Evolutionary conservation across 768 basidiomycete genomes (phyloP).

Genomic region (Lactifluus subvellereus): DNA sequence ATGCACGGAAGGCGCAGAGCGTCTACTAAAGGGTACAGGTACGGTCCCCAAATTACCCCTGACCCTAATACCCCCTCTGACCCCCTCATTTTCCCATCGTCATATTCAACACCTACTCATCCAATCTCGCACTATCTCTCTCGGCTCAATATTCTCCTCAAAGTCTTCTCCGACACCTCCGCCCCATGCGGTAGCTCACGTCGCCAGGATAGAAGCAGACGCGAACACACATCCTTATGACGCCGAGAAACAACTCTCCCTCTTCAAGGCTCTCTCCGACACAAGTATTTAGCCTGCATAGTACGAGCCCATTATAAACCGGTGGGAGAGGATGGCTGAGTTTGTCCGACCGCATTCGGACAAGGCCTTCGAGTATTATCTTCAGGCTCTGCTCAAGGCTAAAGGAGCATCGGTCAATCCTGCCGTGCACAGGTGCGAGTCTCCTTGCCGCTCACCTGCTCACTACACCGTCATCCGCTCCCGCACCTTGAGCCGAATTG

Average conservation of each 20-base stretch:
- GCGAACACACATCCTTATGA: constrained; percentile 71
- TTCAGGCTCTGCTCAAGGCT: constrained; percentile 58
- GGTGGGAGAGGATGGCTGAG: constrained; percentile 82
- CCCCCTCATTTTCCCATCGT: constrained; percentile 2
- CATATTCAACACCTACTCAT: constrained; percentile 3
- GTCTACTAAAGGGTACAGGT: too few relatives aligned
- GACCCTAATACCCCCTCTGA: too few relatives aligned
- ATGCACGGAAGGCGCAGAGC: too few relatives aligned
- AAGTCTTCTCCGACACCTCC: constrained; percentile 36
- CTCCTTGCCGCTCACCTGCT: constrained; percentile 39
- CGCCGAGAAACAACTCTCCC: constrained; percentile 58
- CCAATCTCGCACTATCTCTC: constrained; percentile 10
- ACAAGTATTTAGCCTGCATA: constrained; percentile 60
- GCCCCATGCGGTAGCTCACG: constrained; percentile 59
- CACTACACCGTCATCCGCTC: constrained; percentile 1
- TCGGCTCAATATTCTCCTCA: constrained; percentile 15
- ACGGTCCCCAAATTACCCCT: too few relatives aligned
- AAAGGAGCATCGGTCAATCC: constrained; percentile 50
- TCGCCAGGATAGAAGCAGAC: constrained; percentile 67
- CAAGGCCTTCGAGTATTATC: constrained; percentile 70
- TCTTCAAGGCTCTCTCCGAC: constrained; percentile 60
- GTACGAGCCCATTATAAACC: constrained; percentile 60
- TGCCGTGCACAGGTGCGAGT: constrained; percentile 67
- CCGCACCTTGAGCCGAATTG: background rate
- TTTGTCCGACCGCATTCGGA: constrained; percentile 67